Base-by-base conservation (phyloP, 768 basidiomycete genomes). In the Phylloporus sp. region DNA sequence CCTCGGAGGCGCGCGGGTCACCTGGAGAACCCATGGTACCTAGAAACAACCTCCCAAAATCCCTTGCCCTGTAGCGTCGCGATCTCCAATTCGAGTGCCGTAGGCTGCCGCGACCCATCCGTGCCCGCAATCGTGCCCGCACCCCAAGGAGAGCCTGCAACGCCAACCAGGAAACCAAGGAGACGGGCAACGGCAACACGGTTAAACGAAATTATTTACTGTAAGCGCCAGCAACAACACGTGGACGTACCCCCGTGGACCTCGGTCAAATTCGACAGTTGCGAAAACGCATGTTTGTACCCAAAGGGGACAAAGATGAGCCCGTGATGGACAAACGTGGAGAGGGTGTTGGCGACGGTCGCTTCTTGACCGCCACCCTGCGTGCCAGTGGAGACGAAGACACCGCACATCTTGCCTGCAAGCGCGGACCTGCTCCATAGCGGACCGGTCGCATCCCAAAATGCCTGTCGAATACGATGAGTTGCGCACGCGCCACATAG, bases 121-220 rank as follows among this genome's bases (percentile, higher is more conserved):
- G 66, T 59, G 35, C 70, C 73, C 11, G 83, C 72, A 55, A 78
- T 71, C 26, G 84, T 84, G 37, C 84, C 87, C n/a, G 86, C 81
- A 53, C 90, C 90, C 79, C 82, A 93, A 1, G 90, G 77, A 17
- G 84, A 83, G 36, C 86, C 86, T 83, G 37, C 2, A 17, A 31
- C 34, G 18, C 13, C 13, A 6, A 26, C 10, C 11, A 27, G 7
- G 15, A 14, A 22, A 38, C 14, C 29, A 15, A 4, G n/a, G n/a
- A n/a, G n/a, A n/a, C n/a, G n/a, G n/a, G n/a, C n/a, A n/a, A n/a
- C n/a, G n/a, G n/a, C n/a, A n/a, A n/a, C n/a, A n/a, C n/a, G n/a
- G n/a, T n/a, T n/a, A 36, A 13, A 18, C 36, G 29, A 29, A 39
- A 45, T 48, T 23, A 38, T 5, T 21, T 2, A 4, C 13, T 15